A percentile compares a stretch with the other conserved stretches of the same genome.
These are phyloP conservation scores for Basidioascus undulatus DNA, from an alignment of 768 basidiomycete species.

Conservation along the genomic window DNA sequence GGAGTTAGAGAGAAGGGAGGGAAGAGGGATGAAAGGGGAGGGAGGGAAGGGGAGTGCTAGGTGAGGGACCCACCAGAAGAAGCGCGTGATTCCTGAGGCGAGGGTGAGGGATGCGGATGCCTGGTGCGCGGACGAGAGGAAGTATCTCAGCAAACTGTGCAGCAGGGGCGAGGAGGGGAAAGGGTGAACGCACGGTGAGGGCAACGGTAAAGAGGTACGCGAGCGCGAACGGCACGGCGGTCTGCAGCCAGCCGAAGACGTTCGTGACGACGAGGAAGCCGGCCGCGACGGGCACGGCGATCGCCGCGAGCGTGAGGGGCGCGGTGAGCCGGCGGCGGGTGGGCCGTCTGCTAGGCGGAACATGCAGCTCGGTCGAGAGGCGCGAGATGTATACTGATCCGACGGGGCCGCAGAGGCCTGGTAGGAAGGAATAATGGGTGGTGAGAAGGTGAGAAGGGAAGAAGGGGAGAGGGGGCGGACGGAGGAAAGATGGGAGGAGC, in stretches of 20 bases:
- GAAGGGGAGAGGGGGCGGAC: not conserved
- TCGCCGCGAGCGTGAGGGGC: constrained; percentile 32
- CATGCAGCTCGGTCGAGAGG: constrained; percentile 71
- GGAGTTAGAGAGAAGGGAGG: constrained; percentile 38
- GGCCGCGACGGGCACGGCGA: constrained; percentile 59
- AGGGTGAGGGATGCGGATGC: too few species aligned
- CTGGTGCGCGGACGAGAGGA: too few species aligned
- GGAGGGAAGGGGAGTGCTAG: not conserved
- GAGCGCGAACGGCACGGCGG: constrained; percentile 42
- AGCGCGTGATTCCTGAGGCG: not conserved
- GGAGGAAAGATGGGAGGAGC: not conserved
- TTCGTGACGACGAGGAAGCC: constrained; percentile 44
- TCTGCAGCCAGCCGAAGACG: constrained; percentile 49
- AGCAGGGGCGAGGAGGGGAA: too few species aligned
- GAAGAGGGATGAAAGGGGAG: not conserved
- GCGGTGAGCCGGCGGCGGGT: constrained; percentile 5
- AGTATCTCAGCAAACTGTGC: too few species aligned
- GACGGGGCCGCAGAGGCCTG: constrained; percentile 65
- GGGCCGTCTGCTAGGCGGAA: constrained; percentile 14
- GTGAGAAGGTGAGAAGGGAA: not conserved
- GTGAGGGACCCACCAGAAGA: not conserved
- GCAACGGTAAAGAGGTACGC: constrained; percentile 49
- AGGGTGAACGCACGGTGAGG: constrained; percentile 34
- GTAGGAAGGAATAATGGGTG: not conserved
- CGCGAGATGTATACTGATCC: constrained; percentile 80